phyloP scores from a whole-genome alignment of 805 yeast species.

The Candida dajiaensis region DNA sequence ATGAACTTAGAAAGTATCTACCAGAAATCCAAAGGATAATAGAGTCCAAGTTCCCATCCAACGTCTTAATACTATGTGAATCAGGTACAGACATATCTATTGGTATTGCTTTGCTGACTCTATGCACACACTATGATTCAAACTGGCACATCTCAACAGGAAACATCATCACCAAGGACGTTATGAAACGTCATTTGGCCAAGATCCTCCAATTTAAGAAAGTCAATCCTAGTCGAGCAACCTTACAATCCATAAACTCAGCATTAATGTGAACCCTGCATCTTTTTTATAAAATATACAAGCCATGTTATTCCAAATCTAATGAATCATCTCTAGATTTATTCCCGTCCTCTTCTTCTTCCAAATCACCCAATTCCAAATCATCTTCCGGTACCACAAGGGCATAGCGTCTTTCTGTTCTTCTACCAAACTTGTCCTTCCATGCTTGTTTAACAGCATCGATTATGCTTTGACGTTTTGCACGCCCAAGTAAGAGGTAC shows the following conservation, averaged over 20 bases:
- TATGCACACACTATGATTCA: constrained; percentile 40
- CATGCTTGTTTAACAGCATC: constrained; percentile 11
- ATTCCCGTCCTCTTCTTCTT: constrained; percentile 4
- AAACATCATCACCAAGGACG: constrained; percentile 38
- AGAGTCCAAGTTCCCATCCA: constrained; percentile 4
- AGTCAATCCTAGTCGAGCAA: constrained; percentile 72
- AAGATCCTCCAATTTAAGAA: constrained; percentile 40
- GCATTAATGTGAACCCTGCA: constrained; percentile 36
- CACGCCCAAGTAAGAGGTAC: constrained; percentile 31
- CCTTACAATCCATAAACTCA: constrained; percentile 65
- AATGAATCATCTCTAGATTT: neutral
- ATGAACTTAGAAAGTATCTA: constrained; percentile 44
- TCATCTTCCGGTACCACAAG: constrained; percentile 7
- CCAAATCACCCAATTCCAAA: constrained; percentile 10
- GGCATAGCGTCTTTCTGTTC: constrained; percentile 1
- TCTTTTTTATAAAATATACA: too few relatives aligned
- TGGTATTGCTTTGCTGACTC: constrained; percentile 48
- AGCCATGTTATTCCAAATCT: neutral
- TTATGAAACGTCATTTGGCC: constrained; percentile 51
- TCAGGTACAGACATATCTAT: constrained; percentile 62
- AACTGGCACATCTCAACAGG: constrained; percentile 31
- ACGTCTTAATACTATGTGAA: constrained; percentile 48
- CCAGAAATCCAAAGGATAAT: constrained; percentile 34
- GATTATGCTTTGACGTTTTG: constrained; percentile 17
- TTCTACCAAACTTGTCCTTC: constrained; percentile 5